A percentile compares a stretch with the other conserved stretches of the same genome.
Evolutionary conservation across 139 green algal species (phyloP).

Genomic region (Chlamydomonas schloesseri): DNA sequence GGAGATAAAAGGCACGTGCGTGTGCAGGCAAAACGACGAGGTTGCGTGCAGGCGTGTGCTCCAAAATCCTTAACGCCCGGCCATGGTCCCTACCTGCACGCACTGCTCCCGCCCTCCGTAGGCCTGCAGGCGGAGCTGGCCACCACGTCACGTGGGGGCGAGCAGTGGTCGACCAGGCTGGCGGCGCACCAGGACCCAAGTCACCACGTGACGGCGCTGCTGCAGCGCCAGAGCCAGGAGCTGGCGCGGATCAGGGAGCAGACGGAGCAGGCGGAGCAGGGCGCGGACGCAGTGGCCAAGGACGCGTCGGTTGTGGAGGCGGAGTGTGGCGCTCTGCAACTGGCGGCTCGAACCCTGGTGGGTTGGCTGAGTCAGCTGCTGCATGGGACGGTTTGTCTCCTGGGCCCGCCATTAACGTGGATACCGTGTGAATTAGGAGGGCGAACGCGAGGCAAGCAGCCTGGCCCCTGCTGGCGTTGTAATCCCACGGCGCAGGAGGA

Average conservation of each 20-base stretch:
- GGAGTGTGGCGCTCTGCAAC: slow-evolving; percentile 8
- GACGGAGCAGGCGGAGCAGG: slow-evolving; percentile 2
- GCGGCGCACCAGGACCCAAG: background rate
- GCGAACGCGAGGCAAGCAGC: too few species aligned
- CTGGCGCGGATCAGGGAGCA: background rate
- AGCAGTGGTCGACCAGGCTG: background rate
- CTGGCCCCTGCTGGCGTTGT: too few species aligned
- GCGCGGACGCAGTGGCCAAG: background rate
- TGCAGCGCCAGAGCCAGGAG: slow-evolving; percentile 7
- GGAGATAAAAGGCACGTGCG: background rate
- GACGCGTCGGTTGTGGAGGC: background rate
- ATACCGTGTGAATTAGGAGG: background rate
- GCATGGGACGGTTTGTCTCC: too few species aligned
- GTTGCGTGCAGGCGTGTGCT: background rate
- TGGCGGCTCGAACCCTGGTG: slow-evolving; percentile 30
- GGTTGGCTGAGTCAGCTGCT: too few species aligned
- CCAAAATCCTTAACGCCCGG: too few species aligned
- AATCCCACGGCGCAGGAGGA: slow-evolving; percentile 18
- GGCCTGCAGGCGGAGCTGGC: background rate
- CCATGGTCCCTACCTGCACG: too few species aligned
- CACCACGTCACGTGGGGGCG: background rate
- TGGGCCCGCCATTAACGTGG: too few species aligned
- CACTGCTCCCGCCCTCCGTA: too few species aligned
- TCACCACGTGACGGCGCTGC: slow-evolving; percentile 13
- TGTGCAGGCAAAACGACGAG: too few species aligned